Evolutionary conservation across 1,139 yeast genomes (phyloP), one percentile per base, ranked within the genome.

Genomic region (Blastobotrys petasosporus): DNA sequence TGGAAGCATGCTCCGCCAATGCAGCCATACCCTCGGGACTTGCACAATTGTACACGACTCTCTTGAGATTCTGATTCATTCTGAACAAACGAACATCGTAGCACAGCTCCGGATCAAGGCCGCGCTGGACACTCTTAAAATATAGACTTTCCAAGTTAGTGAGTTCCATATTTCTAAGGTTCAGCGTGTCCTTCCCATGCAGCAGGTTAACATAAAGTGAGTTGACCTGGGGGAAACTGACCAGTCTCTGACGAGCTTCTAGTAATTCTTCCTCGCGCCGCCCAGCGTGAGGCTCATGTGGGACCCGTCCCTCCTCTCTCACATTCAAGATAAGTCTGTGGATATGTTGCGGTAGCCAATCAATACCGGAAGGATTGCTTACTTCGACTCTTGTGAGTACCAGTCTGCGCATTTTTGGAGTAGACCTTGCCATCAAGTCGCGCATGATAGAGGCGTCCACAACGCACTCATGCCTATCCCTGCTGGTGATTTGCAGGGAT

Each of bases 21-120:
- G 48, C 47, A 9, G 15, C 11, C 7, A 48, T n/a, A 9, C 47
- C 51, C 2, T n/a, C 36, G 4, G 12, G 5, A 13, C 44, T 33
- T 7, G 46, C 23, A 33, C 51, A 48, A 25, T 45, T 45, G 41
- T 45, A 48, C 10, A 38, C 43, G 9, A 48, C 48, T 8, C 48
- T 33, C 17, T 39, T 36, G 20, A 48, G 37, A 16, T 34, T 33
- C 23, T 46, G 38, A 37, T 48, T 48, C 13, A n/a, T 11, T 17
- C 39, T 16, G 12, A 48, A 48, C 38, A 48, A 17, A 4, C 4
- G 11, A 20, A 45, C 41, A 13, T 48, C 51, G 35, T 23, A 42
- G 3, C 11, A 6, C 10, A 12, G 10, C 5, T 8, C 32, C 16
- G 37, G 12, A 10, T 25, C 36, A 20, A 36, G 17, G 12, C 25